Conservation (phyloP, 1,284 basidiomycete genomes). For the Earliella scabrosa region DNA sequence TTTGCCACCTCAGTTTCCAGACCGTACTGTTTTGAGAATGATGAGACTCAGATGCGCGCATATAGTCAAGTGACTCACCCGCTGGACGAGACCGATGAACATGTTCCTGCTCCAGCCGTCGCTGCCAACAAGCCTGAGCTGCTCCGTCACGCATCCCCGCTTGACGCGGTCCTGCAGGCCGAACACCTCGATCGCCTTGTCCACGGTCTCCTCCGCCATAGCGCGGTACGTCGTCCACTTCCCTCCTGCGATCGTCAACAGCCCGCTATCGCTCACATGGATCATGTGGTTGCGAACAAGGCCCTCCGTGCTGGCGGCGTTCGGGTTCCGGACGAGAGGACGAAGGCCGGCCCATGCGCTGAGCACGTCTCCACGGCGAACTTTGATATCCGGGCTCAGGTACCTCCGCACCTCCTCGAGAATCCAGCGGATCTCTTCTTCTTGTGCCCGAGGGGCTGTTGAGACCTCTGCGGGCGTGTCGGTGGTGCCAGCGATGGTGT, state of each 20-base stretch:
- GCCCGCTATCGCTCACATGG: constrained; percentile 79
- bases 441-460: constrained; percentile 82
- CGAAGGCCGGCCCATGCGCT: constrained; percentile 94
- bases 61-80: constrained; percentile 47
- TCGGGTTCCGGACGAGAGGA: constrained; percentile 88
- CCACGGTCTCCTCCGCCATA: constrained; percentile 97
- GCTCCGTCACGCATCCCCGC: constrained; percentile 80
- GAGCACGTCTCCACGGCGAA: constrained; percentile 95
- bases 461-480: constrained; percentile 84
- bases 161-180: constrained; percentile 58
- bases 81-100: constrained; percentile 96
- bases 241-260: constrained; percentile 95
- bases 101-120: constrained; percentile 96
- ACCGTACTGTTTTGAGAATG: constrained; percentile 61
- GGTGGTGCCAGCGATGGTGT: constrained; percentile 97
- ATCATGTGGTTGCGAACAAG: constrained; percentile 97
- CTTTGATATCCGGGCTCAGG: constrained; percentile 91
- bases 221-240: constrained; percentile 99
- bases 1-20: constrained; percentile 92
- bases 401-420: constrained; percentile 92
- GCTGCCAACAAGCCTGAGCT: constrained; percentile 87
- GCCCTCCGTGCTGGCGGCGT: constrained; percentile 80
- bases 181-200: constrained; percentile 86
- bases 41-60: constrained; percentile 1
- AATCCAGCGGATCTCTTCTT: constrained; percentile 98